Conservation (phyloP, 345 rosid species). For the Rhodamnia argentea region DNA sequence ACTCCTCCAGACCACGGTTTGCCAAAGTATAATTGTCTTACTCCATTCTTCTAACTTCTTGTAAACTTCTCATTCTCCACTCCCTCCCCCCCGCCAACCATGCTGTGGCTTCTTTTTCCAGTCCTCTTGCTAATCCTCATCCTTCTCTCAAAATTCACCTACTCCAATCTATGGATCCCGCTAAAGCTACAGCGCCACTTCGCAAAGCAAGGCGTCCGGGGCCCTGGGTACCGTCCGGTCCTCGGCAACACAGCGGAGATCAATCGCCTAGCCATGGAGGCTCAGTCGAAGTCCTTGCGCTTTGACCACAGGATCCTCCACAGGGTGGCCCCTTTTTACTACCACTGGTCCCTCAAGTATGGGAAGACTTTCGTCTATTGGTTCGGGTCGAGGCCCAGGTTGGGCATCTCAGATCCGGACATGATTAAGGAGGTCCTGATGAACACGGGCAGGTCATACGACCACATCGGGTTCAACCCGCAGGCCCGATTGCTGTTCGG, state of each 20-base stretch:
- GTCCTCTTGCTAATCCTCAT: constrained; percentile 7
- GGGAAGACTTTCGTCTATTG: constrained; percentile 62
- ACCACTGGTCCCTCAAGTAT: constrained; percentile 39
- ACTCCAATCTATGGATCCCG: constrained; percentile 41
- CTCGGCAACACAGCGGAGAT: constrained; percentile 54
- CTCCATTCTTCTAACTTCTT: background rate
- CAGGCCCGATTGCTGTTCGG: constrained; percentile 45
- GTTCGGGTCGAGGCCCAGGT: constrained; percentile 62
- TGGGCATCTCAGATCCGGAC: constrained; percentile 48
- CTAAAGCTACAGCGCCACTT: constrained; percentile 51
- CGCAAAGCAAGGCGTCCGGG: constrained; percentile 28
- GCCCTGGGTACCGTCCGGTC: constrained; percentile 50
- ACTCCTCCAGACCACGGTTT: background rate
- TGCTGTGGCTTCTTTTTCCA: constrained; percentile 7
- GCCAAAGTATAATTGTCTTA: too few species aligned
- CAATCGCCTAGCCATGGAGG: constrained; percentile 20
- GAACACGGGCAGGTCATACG: constrained; percentile 28
- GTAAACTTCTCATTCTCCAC: background rate
- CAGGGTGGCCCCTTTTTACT: constrained; percentile 45
- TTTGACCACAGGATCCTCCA: constrained; percentile 27
- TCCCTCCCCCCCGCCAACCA: background rate
- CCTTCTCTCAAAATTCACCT: constrained; percentile 18
- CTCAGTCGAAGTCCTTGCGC: constrained; percentile 28
- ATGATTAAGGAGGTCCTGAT: constrained; percentile 47
- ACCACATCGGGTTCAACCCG: constrained; percentile 31